These are phyloP conservation scores for Yamadazyma trypodendri DNA, from an alignment of 1,139 yeast species.

Conservation along the genomic window DNA sequence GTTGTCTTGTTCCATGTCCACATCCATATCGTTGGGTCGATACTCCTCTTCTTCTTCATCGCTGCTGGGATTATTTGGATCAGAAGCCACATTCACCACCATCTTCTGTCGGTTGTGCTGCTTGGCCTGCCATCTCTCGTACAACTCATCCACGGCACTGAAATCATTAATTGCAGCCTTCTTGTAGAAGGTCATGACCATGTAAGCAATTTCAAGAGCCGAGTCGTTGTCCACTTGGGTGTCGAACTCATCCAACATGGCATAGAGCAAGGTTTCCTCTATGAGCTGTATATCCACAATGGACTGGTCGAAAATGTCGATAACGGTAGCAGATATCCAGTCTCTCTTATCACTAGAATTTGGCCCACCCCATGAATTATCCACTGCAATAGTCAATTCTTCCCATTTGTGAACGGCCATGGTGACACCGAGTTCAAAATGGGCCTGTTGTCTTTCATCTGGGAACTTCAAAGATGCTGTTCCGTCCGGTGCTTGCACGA, in stretches of 20 bases:
- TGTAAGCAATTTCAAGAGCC: constrained; percentile 70
- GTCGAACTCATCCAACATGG: constrained; percentile 95
- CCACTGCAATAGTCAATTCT: constrained; percentile 86
- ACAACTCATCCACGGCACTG: constrained; percentile 56
- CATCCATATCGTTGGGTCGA: constrained; percentile 30
- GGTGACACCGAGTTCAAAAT: constrained; percentile 91
- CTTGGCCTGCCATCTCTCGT: constrained; percentile 55
- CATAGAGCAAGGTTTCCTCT: constrained; percentile 81
- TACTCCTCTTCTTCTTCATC: constrained; percentile 48
- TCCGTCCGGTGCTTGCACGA: constrained; percentile 40
- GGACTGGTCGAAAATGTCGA: constrained; percentile 70
- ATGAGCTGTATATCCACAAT: constrained; percentile 73
- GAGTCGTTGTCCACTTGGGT: constrained; percentile 86
- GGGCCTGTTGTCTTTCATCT: constrained; percentile 70
- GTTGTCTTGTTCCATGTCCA: constrained; percentile 39
- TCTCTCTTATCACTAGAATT: constrained; percentile 89
- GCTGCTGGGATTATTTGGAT: constrained; percentile 59
- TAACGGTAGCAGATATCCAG: constrained; percentile 84
- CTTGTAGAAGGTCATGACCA: constrained; percentile 63
- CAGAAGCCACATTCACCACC: constrained; percentile 42
- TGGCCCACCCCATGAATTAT: constrained; percentile 95
- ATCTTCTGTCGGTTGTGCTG: constrained; percentile 37
- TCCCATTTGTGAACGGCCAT: constrained; percentile 91
- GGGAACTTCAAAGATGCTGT: constrained; percentile 47
- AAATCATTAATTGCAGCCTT: constrained; percentile 58